These are phyloP conservation scores for Erysiphe pulchra DNA, from an alignment of 2,329 filamentous ascomycete species.

Conservation along the genomic window DNA sequence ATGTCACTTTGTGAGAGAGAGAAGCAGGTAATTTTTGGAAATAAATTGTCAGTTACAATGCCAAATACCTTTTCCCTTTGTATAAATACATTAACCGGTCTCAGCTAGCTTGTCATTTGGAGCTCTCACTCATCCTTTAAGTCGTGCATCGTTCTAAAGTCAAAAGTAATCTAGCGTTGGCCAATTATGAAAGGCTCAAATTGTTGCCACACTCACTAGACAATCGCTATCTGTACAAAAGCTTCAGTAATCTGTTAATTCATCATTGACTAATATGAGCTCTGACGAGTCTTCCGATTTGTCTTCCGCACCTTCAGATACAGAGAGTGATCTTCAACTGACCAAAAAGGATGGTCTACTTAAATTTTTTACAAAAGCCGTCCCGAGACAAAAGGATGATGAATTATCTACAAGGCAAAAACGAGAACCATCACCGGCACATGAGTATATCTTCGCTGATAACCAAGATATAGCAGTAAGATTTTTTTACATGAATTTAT, in stretches of 20 bases:
- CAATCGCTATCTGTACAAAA: no score
- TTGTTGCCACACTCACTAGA: no score
- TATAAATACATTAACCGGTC: no score
- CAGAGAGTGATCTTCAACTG: constrained; percentile 24
- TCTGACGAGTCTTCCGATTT: constrained; percentile 37
- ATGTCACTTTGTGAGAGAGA: no score
- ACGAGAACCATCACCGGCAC: constrained; percentile 64
- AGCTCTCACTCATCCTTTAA: no score
- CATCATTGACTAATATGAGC: constrained; percentile 7
- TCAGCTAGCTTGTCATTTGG: no score
- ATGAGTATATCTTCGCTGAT: constrained; percentile 74
- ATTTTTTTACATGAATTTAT: constrained; percentile 12
- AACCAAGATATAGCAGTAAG: constrained; percentile 80
- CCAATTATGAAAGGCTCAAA: no score
- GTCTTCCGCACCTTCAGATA: constrained; percentile 30
- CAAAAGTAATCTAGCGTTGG: no score
- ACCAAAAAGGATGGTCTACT: constrained; percentile 31
- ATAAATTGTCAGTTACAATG: no score
- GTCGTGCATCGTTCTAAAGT: no score
- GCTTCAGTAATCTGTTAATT: neutral
- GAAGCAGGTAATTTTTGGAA: no score
- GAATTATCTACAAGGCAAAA: constrained; percentile 46
- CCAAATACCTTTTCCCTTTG: no score
- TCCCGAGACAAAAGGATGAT: constrained; percentile 18
- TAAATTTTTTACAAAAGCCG: constrained; percentile 37